Base-by-base conservation (phyloP, 225 moss, liverwort and hornwort species). In the Straminergon stramineum region DNA sequence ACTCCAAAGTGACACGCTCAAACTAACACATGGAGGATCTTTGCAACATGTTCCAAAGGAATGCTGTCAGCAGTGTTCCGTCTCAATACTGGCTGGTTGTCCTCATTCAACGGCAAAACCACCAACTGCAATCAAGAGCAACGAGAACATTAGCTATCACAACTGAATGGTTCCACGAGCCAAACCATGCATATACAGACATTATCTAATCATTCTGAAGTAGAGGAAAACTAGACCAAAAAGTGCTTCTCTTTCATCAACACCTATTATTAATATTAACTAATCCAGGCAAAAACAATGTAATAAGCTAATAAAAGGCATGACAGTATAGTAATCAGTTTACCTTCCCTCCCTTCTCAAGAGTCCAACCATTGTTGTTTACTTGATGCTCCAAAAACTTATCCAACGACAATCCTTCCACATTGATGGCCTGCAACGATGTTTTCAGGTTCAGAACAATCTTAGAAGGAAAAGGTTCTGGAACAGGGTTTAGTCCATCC, bases 321-420 rank as follows among this genome's bases (percentile, higher is more conserved):
- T 64, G 89, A 30, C 82, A 89, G 57, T 55, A 31, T 35, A 69
- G 10, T 43, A 45, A 69, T 75, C 45, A 51, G 39, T 60, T 55
- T 93, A 97, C 99, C 97, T 97, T 97, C 87, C 96, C 98, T 86
- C 97, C 93, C 90, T 95, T 97, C 90, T 97, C 97, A 68, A 95
- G 92, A 79, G 94, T 93, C 99, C 99, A 99, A 84, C 97, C 97
- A 90, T 94, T 95, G 93, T 93, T 94, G 78, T 90, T 95, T 85
- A 96, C 96, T 88, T 97, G 98, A 69, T 99, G 95, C 93, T 99
- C 99, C 89, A 99, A 93, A 90, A 94, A 97, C 93, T 99, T 99
- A 85, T 99, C 99, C 78, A 97, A 91, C 27, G 99, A 96, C 84
- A 99, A 86, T 65, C 97, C 99, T 91, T 99, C 97, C 51, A 99